Evolutionary conservation across 140 eudicot genomes (phyloP).

Genomic region (Cichorium intybus): DNA sequence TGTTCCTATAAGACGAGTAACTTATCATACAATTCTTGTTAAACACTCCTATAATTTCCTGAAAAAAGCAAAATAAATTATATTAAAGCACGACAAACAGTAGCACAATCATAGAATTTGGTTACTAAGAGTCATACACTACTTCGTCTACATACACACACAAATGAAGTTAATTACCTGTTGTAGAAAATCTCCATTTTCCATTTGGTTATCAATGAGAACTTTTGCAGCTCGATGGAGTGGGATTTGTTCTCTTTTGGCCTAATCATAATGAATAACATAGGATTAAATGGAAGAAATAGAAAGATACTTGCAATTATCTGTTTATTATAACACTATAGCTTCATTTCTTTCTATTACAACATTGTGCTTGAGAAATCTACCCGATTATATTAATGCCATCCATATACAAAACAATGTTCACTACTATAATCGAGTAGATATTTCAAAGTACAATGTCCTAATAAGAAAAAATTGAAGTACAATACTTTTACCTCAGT

Average conservation of each 20-base stretch:
- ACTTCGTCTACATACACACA: not conserved
- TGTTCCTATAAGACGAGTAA: conserved; percentile 69
- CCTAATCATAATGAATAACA: conserved; percentile 39
- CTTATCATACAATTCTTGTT: conserved; percentile 72
- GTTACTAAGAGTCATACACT: not conserved
- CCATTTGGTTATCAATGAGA: conserved; percentile 64
- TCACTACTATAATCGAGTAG: not conserved
- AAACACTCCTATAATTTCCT: conserved; percentile 75
- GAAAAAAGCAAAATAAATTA: conserved; percentile 7
- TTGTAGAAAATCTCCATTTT: conserved; percentile 78
- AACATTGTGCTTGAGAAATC: not conserved
- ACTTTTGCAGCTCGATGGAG: conserved; percentile 76
- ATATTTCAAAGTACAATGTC: too few species aligned
- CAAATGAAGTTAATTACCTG: conserved; percentile 40
- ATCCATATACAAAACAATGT: not conserved
- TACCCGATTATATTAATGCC: not conserved
- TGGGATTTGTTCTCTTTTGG: conserved; percentile 60
- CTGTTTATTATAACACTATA: not conserved
- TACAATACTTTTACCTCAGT: not conserved
- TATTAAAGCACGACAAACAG: not conserved
- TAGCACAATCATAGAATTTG: not conserved
- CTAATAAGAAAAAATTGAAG: too few species aligned
- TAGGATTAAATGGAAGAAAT: not conserved
- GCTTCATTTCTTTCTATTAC: not conserved
- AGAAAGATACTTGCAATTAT: not conserved